Evolutionary conservation across 352 stramenopile species (phyloP), one percentile per base, ranked within the genome.

Genomic region (Pythium coloratum): DNA sequence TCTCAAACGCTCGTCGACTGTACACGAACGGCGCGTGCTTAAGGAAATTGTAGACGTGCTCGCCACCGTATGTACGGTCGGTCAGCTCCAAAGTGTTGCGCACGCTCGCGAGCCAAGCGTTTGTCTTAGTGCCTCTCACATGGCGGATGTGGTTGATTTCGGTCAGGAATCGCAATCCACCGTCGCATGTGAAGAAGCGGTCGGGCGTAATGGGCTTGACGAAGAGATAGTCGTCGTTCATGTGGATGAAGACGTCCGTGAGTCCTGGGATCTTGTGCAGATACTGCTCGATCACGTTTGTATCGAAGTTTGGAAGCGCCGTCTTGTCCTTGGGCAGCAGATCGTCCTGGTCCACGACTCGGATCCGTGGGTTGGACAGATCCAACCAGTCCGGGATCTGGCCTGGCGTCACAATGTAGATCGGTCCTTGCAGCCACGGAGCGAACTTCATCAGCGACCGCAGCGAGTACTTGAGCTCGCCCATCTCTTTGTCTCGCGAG

Each of bases 151-250:
- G 83, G 68, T 92, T 91, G 70, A 91, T 88, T 70, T 94, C 86
- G 0, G 82, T 90, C n/a, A 92, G 71, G 40, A 92, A 78, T 6
- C 75, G 79, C 40, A 94, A 50, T 1, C 84, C 86, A 20, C 86
- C 86, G 32, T 93, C 84, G 55, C 86, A 95, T 71, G 88, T 89
- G 72, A 96, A 96, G 71, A 95, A 90, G 42, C 88, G 81, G 50
- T 94, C 70, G 1, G 88, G 88, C 7, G 72, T 70, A 28, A 96
- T 76, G 33, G 82, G 81, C 67, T 93, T 90, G 44, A 85, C 78
- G 67, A 96, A 96, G 32, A 96, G 58, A 61, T 95, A 96, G 76
- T 96, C 88, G 70, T 96, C 88, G 65, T 96, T 96, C 68, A 96
- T 83, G 66, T 96, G 86, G 71, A 96, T 95, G 69, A 87, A 96